Evolutionary conservation across 139 green algal genomes (phyloP).

Genomic region (Tetradesmus obliquus): DNA sequence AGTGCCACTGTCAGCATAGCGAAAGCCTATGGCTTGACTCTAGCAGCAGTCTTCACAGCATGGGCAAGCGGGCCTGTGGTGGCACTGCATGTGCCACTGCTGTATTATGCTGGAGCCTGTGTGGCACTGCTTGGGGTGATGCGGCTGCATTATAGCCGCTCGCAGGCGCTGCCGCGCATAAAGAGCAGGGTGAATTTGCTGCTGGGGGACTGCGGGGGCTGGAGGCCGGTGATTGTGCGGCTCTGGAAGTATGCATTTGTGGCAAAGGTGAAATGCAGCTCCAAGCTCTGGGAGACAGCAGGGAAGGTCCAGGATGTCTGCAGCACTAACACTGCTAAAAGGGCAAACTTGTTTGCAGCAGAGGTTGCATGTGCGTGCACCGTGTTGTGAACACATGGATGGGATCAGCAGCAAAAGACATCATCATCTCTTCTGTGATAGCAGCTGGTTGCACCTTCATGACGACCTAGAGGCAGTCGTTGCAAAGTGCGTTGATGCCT

Average conservation of each 20-base stretch:
- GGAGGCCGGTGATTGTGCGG: not conserved
- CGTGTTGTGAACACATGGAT: too few species aligned
- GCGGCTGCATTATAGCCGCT: not conserved
- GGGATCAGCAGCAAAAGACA: too few species aligned
- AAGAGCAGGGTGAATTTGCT: not conserved
- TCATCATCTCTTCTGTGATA: too few species aligned
- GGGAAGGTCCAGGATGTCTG: too few species aligned
- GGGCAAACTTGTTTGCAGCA: too few species aligned
- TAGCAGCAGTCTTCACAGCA: conserved; percentile 15
- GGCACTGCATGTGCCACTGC: not conserved
- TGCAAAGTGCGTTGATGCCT: too few species aligned
- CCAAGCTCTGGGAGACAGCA: not conserved
- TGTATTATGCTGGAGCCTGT: not conserved
- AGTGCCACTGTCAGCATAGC: not conserved
- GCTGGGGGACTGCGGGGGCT: not conserved
- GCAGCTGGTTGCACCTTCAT: too few species aligned
- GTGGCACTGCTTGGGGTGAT: not conserved
- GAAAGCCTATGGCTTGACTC: not conserved
- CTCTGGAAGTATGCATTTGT: not conserved
- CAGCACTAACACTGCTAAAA: too few species aligned
- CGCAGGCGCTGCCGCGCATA: not conserved
- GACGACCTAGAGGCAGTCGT: too few species aligned
- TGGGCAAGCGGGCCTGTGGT: not conserved
- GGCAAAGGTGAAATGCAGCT: not conserved
- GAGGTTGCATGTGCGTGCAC: too few species aligned